Conservation (phyloP, 139 green algal genomes). For the Micromonas pusilla region DNA sequence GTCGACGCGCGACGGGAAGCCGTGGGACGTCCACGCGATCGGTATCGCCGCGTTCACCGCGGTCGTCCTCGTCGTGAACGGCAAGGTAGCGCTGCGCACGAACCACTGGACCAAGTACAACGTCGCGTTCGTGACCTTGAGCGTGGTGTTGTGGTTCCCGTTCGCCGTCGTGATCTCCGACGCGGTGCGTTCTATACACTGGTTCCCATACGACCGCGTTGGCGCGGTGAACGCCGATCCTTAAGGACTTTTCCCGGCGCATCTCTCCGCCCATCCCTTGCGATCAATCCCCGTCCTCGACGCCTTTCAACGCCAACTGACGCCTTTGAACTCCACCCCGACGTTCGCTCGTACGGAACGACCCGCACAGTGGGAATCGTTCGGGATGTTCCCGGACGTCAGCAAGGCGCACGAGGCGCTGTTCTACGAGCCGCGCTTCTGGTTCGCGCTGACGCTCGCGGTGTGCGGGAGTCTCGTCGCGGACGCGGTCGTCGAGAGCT, state of each 20-base stretch:
- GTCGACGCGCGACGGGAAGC: constrained; percentile 16
- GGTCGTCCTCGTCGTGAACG: constrained; percentile 43
- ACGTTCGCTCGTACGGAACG: too few species aligned
- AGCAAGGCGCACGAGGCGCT: too few species aligned
- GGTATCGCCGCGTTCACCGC: constrained; percentile 39
- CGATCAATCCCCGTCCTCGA: too few species aligned
- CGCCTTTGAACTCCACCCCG: too few species aligned
- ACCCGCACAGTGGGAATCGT: too few species aligned
- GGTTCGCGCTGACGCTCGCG: neutral
- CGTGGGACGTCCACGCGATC: constrained; percentile 31
- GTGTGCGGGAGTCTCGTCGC: neutral
- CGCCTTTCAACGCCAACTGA: too few species aligned
- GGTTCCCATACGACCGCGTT: neutral
- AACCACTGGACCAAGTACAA: constrained; percentile 40
- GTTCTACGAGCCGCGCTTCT: too few species aligned
- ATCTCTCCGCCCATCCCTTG: too few species aligned
- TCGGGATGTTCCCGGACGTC: too few species aligned
- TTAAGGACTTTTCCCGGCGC: neutral
- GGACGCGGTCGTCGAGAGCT: neutral
- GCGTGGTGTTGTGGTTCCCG: constrained; percentile 34
- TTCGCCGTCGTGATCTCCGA: constrained; percentile 28
- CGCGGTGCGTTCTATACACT: too few species aligned
- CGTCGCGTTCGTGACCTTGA: constrained; percentile 33
- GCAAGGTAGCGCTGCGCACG: constrained; percentile 36
- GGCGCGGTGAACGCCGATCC: neutral